These are phyloP conservation scores for Alternaria conjuncta DNA, from an alignment of 2,329 filamentous ascomycete genomes.

Conservation along the genomic window DNA sequence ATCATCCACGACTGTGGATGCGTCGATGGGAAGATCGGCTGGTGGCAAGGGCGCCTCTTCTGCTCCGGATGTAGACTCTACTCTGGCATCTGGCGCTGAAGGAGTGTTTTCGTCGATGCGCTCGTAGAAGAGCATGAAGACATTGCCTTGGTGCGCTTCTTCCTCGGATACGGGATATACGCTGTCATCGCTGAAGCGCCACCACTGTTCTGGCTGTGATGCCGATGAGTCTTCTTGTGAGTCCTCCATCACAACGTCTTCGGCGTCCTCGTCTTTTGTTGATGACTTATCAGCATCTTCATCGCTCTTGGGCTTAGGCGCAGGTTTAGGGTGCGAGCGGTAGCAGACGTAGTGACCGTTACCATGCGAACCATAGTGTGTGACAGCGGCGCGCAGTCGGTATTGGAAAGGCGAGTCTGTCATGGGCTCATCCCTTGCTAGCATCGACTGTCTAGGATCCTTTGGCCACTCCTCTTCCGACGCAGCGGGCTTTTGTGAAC, in stretches of 20 bases:
- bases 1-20: conserved; percentile 1
- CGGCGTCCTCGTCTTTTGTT: background rate
- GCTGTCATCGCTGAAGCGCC: conserved; percentile 87
- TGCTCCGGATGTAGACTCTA: background rate
- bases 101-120: conserved; percentile 55
- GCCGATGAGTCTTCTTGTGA: background rate
- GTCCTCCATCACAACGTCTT: conserved; percentile 29
- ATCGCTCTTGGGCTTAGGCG: background rate
- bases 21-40: background rate
- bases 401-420: conserved; percentile 61
- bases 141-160: conserved; percentile 76
- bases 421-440: conserved; percentile 57
- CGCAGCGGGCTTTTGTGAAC: conserved; percentile 35
- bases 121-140: conserved; percentile 98
- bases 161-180: conserved; percentile 77
- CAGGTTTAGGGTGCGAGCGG: conserved; percentile 65
- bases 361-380: conserved; percentile 88
- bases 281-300: conserved; percentile 2
- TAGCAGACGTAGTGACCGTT: conserved; percentile 97
- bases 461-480: conserved; percentile 71
- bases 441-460: conserved; percentile 75
- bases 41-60: conserved; percentile 31
- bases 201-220: conserved; percentile 68
- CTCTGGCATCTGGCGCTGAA: background rate
- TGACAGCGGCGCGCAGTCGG: conserved; percentile 81